Percentiles rank a stretch among this genome's conserved stretches.
Evolutionary conservation across 2,329 filamentous ascomycete species (phyloP).

Genomic region (Claviceps cyperi): DNA sequence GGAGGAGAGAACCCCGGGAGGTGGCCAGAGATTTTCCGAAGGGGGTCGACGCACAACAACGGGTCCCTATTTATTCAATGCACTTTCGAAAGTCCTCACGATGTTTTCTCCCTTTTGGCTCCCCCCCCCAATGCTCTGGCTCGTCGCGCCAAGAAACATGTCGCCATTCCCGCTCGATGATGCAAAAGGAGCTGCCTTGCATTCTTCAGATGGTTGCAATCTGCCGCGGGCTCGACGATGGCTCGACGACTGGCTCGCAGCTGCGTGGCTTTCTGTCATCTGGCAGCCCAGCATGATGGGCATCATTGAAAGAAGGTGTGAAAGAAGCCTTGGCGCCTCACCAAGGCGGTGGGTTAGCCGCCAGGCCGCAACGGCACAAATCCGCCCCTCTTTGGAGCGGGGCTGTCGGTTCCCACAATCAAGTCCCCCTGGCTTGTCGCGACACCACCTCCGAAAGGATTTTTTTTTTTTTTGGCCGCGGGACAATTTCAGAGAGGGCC

Average conservation of each 20-base stretch:
- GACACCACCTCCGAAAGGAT: slow-evolving; percentile 1
- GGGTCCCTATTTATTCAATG: background rate
- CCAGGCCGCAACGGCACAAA: background rate
- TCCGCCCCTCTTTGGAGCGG: slow-evolving; percentile 5
- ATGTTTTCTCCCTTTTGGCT: background rate
- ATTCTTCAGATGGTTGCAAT: background rate
- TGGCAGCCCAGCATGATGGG: background rate
- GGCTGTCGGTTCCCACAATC: background rate
- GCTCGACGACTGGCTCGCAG: background rate
- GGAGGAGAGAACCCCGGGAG: background rate
- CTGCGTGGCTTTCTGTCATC: no score
- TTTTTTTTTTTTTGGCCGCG: slow-evolving; percentile 10
- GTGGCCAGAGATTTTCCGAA: background rate
- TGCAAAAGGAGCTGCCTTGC: background rate
- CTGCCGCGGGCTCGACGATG: background rate
- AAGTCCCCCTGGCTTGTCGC: slow-evolving; percentile 1
- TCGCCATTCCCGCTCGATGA: background rate
- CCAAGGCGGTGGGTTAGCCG: background rate
- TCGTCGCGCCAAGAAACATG: background rate
- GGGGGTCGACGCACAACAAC: background rate
- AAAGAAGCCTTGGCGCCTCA: background rate
- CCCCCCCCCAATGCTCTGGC: background rate
- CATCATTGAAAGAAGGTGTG: no score
- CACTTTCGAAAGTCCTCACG: background rate
- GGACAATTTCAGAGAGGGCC: slow-evolving; percentile 5